Conservation (phyloP, 2,329 filamentous ascomycete genomes). For the Pyricularia sp. region DNA sequence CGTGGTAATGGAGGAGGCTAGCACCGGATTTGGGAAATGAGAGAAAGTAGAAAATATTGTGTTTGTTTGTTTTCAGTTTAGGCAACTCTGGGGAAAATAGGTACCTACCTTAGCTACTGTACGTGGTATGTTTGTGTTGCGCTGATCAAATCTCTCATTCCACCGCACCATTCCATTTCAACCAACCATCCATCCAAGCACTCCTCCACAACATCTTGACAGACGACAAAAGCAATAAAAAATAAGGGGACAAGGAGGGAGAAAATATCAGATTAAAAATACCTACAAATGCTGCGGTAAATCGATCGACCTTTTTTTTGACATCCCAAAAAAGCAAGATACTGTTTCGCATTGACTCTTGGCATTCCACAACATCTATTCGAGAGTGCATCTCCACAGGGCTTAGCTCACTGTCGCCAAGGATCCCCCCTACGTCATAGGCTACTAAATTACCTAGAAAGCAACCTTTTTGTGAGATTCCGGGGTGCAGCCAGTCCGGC, state of each 20-base stretch:
- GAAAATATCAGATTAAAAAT: background rate
- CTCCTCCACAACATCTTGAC: too few relatives aligned
- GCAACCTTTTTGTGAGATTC: background rate
- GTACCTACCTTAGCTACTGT: too few relatives aligned
- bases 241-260: background rate
- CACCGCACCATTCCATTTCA: background rate
- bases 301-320: background rate
- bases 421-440: background rate
- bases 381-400: background rate
- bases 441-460: too few relatives aligned
- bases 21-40: background rate
- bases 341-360: background rate
- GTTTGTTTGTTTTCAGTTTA: background rate
- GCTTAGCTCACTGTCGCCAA: background rate
- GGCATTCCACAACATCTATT: background rate
- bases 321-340: background rate
- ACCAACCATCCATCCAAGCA: background rate
- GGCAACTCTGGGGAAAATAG: background rate
- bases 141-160: background rate
- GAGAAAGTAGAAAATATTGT: background rate
- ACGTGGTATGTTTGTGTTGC: background rate
- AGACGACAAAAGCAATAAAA: background rate
- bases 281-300: background rate
- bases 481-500: background rate
- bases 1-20: background rate